Base-by-base conservation (phyloP, 495 filamentous ascomycete genomes). In the Sphaerosporella brunnea region DNA sequence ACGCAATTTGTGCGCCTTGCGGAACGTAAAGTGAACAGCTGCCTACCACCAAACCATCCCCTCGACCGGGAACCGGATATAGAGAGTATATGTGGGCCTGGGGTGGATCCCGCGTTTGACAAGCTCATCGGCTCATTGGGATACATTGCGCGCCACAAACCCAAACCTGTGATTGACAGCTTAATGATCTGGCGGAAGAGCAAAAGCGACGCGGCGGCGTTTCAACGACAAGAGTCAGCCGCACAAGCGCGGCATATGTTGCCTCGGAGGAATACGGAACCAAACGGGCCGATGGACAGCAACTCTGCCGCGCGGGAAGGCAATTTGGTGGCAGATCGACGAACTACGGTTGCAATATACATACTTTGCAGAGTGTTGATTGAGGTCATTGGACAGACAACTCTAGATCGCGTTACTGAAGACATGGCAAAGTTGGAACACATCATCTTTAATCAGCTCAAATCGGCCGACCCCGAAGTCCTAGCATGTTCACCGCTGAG, bases 151-250 rank as follows among this genome's bases (percentile, higher is more conserved):
- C 80, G 84, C 25, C 79, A 82, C 55, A 93, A 95, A 54, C 92
- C 90, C 3, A 94, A 87, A 55, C 81, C 84, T n/a, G 63, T 97
- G 45, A 93, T 97, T 53, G 88, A 96, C 63, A 84, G 84, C 8
- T 80, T 96, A 51, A 96, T 97, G 84, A 74, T 85, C 18, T 97
- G 90, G 90, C 74, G 92, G 34, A 94, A 94, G 62, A 78, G 73
- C 34, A 94, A 93, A 65, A 88, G 86, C 53, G 90, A 95, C 64
- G 77, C 82, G 9, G 83, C 85, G 23, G 74, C 71, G 40, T 61
- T 63, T 16, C 73, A 73, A 21, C 68, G 75, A 36, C 66, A 68
- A 20, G 73, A 80, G 55, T 67, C 82, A 28, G 77, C 77, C 45
- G 76, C 80, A 57, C 72, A 80, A 64, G 25, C 9, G 35, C 53